These are phyloP conservation scores for Leccinum uliginosum DNA, from an alignment of 768 basidiomycete genomes.

Conservation along the genomic window DNA sequence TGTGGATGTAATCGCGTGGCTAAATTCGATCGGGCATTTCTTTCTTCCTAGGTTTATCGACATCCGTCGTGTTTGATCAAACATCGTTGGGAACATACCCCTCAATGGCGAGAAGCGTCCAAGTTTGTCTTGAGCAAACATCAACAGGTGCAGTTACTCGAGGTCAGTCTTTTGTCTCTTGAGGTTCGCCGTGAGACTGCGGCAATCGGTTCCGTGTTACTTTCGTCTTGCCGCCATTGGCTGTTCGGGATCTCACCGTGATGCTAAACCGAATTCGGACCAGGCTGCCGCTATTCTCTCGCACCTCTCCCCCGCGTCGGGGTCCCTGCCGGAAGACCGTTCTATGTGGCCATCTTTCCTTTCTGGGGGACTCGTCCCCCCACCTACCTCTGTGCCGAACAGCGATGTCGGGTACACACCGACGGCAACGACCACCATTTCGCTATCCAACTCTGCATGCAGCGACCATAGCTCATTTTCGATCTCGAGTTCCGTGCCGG, in stretches of 20 bases:
- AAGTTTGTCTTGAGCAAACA: conserved; percentile 93
- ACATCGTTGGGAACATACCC: conserved; percentile 97
- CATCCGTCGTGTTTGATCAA: conserved; percentile 96
- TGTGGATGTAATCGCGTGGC: conserved; percentile 1
- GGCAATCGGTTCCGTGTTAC: background rate
- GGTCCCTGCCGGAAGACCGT: conserved; percentile 88
- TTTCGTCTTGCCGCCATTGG: background rate
- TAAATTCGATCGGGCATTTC: background rate
- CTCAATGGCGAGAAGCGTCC: conserved; percentile 91
- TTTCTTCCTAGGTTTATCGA: conserved; percentile 63
- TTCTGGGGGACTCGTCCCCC: conserved; percentile 64
- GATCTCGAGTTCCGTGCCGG: conserved; percentile 54
- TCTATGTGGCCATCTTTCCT: conserved; percentile 88
- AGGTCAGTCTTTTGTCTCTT: conserved; percentile 43
- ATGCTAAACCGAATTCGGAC: conserved; percentile 8
- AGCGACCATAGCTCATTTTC: conserved; percentile 19
- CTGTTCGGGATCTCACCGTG: background rate
- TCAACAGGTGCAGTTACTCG: conserved; percentile 94
- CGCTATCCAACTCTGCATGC: conserved; percentile 7
- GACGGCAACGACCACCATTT: background rate
- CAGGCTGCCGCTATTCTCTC: conserved; percentile 94
- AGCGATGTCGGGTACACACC: conserved; percentile 16
- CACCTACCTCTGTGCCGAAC: conserved; percentile 29
- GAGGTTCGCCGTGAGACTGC: background rate
- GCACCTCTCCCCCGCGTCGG: conserved; percentile 65